Conservation (phyloP, 2,329 filamentous ascomycete species). For the Hansfordia pulvinata region DNA sequence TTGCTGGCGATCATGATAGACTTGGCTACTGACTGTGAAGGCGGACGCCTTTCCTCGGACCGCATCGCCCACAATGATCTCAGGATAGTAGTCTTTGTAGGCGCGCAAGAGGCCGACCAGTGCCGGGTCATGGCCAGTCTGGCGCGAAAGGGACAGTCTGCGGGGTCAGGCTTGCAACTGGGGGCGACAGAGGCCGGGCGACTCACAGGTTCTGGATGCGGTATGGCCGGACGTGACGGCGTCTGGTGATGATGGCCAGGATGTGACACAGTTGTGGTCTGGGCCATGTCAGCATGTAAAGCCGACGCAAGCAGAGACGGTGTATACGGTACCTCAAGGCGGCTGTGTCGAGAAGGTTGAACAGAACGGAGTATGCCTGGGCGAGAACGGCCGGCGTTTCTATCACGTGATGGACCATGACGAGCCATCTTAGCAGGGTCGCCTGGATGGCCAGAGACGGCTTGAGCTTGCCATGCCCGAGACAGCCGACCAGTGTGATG, state of each 20-base stretch:
- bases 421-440: constrained; percentile 62
- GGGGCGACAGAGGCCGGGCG: too few relatives aligned
- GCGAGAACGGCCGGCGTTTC: constrained; percentile 50
- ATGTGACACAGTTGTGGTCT: constrained; percentile 59
- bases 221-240: constrained; percentile 73
- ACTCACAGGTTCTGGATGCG: constrained; percentile 63
- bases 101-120: constrained; percentile 63
- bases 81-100: constrained; percentile 86
- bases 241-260: constrained; percentile 63
- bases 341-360: constrained; percentile 71
- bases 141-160: constrained; percentile 42
- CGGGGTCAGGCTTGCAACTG: not conserved
- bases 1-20: not conserved
- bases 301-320: not conserved
- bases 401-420: constrained; percentile 60
- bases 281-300: not conserved
- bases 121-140: constrained; percentile 58
- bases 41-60: constrained; percentile 45
- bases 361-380: constrained; percentile 61
- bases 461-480: constrained; percentile 69
- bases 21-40: constrained; percentile 34
- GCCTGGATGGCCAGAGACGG: constrained; percentile 59
- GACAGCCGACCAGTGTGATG: constrained; percentile 52
- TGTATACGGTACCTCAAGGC: constrained; percentile 43
- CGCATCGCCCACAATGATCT: constrained; percentile 66